These are phyloP conservation scores for Solanum chacoense DNA, from an alignment of 305 asterid genomes.

Conservation along the genomic window DNA sequence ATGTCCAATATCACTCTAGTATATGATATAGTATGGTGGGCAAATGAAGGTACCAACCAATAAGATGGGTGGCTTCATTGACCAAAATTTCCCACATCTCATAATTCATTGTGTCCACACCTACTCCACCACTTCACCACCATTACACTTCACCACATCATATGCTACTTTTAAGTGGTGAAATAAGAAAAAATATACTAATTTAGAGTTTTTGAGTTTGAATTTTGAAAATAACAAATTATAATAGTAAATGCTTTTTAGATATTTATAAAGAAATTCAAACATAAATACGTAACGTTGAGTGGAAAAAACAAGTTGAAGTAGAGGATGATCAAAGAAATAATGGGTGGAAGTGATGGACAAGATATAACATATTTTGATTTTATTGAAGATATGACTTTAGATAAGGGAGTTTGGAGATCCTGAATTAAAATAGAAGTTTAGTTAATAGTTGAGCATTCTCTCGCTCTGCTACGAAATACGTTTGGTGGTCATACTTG, in stretches of 20 bases:
- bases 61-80: not conserved
- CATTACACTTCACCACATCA: not conserved
- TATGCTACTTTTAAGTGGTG: not conserved
- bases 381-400: not conserved
- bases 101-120: constrained; percentile 1
- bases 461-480: not conserved
- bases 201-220: too few relatives aligned
- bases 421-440: not conserved
- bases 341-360: not conserved
- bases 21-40: not conserved
- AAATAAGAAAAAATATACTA: too few relatives aligned
- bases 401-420: not conserved
- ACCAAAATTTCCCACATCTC: not conserved
- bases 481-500: not conserved
- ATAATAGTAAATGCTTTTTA: too few relatives aligned
- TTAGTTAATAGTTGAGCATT: not conserved
- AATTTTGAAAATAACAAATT: too few relatives aligned
- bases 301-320: too few relatives aligned
- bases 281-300: too few relatives aligned
- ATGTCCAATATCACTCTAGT: not conserved
- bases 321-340: not conserved
- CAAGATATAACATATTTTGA: too few relatives aligned
- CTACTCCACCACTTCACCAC: constrained; percentile 22
- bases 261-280: too few relatives aligned
- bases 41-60: not conserved